Percentiles rank a stretch among this genome's conserved stretches.
Evolutionary conservation across 2,329 filamentous ascomycete genomes (phyloP).

Genomic region (Exophiala phaeomuriformis): DNA sequence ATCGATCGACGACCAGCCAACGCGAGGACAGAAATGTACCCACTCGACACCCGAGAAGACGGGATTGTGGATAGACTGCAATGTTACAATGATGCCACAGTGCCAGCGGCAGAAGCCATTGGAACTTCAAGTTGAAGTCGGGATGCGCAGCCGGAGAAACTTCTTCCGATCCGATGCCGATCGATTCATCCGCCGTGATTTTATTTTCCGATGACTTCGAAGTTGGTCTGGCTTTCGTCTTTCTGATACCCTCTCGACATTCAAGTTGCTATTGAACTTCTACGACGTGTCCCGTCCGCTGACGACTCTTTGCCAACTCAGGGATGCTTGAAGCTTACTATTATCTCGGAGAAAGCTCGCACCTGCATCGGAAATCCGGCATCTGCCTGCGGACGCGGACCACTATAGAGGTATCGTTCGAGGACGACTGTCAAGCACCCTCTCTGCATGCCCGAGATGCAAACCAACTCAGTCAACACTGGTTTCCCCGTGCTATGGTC

Average conservation of each 20-base stretch:
- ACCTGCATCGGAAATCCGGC: slow-evolving; percentile 7
- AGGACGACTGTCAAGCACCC: slow-evolving; percentile 1
- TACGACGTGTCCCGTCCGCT: background rate
- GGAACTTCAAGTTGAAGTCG: too few species aligned
- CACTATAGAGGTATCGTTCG: background rate
- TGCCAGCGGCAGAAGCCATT: background rate
- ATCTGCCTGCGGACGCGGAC: slow-evolving; percentile 6
- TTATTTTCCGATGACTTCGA: background rate
- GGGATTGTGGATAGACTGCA: background rate
- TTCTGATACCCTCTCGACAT: background rate
- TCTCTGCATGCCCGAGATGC: background rate
- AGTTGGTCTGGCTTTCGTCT: background rate
- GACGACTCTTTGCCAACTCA: background rate
- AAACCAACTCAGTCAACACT: background rate
- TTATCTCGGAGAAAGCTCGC: slow-evolving; percentile 6
- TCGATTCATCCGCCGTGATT: too few species aligned
- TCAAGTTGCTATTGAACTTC: too few species aligned
- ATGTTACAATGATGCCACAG: background rate
- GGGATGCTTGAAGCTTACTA: slow-evolving; percentile 7
- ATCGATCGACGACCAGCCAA: too few species aligned
- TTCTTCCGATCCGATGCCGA: background rate
- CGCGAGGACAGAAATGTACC: too few species aligned
- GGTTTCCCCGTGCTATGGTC: slow-evolving; percentile 13
- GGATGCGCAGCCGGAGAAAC: slow-evolving; percentile 2
- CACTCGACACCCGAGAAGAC: too few species aligned